Conservation (phyloP, 164 flowering plant genomes). For the Liquidambar formosana region DNA sequence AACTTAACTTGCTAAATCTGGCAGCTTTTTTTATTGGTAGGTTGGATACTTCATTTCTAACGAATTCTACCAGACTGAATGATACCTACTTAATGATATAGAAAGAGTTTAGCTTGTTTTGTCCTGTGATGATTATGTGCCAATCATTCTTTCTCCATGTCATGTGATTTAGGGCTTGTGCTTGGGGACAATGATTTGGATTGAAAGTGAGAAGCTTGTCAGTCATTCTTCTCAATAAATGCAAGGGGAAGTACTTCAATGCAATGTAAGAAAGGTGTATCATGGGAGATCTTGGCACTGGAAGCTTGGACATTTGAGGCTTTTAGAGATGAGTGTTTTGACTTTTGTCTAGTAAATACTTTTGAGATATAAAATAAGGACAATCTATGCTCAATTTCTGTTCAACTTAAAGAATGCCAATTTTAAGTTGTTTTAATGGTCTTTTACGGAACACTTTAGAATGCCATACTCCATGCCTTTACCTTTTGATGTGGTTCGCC, state of each 20-base stretch:
- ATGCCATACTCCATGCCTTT: not conserved
- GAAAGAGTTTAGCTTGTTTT: not conserved
- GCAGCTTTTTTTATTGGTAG: too few species aligned
- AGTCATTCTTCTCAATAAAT: not conserved
- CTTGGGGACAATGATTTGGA: constrained; percentile 32
- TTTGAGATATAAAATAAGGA: constrained; percentile 12
- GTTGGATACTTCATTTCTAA: too few species aligned
- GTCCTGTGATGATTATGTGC: not conserved
- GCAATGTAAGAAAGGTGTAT: constrained; percentile 5
- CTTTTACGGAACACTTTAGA: constrained; percentile 10
- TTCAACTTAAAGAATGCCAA: not conserved
- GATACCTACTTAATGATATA: not conserved
- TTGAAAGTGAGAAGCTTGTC: not conserved
- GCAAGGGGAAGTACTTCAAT: not conserved
- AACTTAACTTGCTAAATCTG: too few species aligned
- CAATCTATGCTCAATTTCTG: constrained; percentile 7
- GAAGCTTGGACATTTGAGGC: constrained; percentile 1
- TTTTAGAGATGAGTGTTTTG: not conserved
- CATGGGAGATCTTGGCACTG: not conserved
- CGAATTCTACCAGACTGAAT: not conserved
- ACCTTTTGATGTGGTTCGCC: not conserved
- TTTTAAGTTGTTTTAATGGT: not conserved
- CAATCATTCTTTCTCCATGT: not conserved
- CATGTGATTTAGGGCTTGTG: constrained; percentile 24
- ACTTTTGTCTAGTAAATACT: constrained; percentile 9